Conservation (phyloP, 371 early-diverging fungal genomes). For the Mucor piriformis region DNA sequence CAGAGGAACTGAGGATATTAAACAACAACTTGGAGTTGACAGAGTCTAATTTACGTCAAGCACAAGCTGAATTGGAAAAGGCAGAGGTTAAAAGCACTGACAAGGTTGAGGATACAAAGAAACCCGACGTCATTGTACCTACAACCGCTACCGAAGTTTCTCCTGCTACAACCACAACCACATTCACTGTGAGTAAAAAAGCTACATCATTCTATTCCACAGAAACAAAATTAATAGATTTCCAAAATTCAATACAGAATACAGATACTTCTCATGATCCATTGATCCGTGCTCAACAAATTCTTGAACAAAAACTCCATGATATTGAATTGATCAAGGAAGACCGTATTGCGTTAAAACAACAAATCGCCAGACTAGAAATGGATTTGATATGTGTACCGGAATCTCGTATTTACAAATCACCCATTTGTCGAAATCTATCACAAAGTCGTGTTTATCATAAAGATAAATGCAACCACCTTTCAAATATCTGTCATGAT, state of each 20-base stretch:
- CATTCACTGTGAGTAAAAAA: neutral
- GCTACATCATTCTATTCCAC: too few species aligned
- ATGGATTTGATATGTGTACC: conserved; percentile 43
- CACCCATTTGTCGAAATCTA: conserved; percentile 34
- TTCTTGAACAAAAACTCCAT: conserved; percentile 31
- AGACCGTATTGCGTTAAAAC: conserved; percentile 42
- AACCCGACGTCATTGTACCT: neutral
- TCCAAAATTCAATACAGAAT: neutral
- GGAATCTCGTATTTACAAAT: conserved; percentile 40
- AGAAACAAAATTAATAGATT: neutral
- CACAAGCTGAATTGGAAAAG: conserved; percentile 17
- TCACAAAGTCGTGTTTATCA: conserved; percentile 36
- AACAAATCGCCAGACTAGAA: conserved; percentile 39
- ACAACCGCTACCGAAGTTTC: neutral
- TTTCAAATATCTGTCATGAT: conserved; percentile 27
- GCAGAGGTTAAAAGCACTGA: conserved; percentile 1
- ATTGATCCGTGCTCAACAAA: conserved; percentile 25
- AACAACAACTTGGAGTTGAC: conserved; percentile 15
- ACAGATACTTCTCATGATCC: neutral
- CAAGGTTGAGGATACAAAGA: conserved; percentile 8
- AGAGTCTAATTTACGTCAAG: conserved; percentile 16
- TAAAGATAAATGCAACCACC: conserved; percentile 36
- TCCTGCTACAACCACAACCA: neutral
- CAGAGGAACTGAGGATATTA: conserved; percentile 24
- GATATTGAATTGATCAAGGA: conserved; percentile 49